phyloP scores from a whole-genome alignment of 768 basidiomycete species.

The Lepiota venenata region DNA sequence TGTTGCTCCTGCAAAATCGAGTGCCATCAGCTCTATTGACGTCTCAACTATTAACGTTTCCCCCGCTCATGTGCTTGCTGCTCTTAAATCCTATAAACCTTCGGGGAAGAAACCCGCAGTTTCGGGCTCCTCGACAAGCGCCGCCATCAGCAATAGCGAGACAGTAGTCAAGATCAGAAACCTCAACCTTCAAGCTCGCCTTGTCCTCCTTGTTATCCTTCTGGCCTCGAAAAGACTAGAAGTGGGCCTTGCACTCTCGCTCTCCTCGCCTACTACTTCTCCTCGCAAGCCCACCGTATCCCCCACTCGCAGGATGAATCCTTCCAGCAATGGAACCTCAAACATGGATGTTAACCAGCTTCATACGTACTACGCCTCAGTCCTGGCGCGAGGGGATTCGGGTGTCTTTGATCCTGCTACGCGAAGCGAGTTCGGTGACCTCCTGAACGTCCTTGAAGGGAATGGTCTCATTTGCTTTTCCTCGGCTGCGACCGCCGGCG shows the following conservation, averaged over 20 bases:
- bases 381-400: constrained; percentile 54
- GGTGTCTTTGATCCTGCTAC: constrained; percentile 63
- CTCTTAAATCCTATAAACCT: constrained; percentile 69
- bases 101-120: constrained; percentile 26
- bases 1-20: constrained; percentile 26
- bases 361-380: constrained; percentile 56
- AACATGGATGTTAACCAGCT: constrained; percentile 59
- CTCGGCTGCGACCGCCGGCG: constrained; percentile 32
- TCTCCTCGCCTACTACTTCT: constrained; percentile 29
- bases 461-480: constrained; percentile 55
- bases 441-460: constrained; percentile 70
- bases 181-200: constrained; percentile 71
- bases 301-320: constrained; percentile 50
- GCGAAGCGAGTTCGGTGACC: constrained; percentile 73
- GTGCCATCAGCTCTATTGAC: constrained; percentile 30
- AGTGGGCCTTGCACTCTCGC: constrained; percentile 48
- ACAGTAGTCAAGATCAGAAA: constrained; percentile 61
- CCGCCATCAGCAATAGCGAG: constrained; percentile 48
- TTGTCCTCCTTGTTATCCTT: constrained; percentile 62
- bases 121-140: constrained; percentile 16
- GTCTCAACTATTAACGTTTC: constrained; percentile 44
- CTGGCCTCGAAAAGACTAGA: constrained; percentile 63
- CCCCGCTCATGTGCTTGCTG: constrained; percentile 67
- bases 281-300: constrained; percentile 34
- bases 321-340: constrained; percentile 19